Evolutionary conservation across 2,329 filamentous ascomycete species (phyloP).

Genomic region (Colletotrichum tamarilloi): DNA sequence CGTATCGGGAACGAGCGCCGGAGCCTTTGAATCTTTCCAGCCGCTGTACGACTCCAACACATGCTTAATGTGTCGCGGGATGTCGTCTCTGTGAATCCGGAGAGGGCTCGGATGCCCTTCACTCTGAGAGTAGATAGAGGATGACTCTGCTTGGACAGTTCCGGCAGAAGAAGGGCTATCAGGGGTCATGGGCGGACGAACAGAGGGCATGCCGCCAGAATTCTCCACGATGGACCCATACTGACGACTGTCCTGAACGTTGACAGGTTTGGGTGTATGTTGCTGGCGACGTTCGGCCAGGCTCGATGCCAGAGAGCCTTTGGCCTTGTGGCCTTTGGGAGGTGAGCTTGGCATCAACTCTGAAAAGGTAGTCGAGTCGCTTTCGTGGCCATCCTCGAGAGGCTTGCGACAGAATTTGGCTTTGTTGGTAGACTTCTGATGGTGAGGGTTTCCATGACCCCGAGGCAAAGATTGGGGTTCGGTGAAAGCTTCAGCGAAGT

Average conservation of each 20-base stretch:
- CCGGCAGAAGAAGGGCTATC: not conserved
- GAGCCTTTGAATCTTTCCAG: constrained; percentile 18
- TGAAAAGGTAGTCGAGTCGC: constrained; percentile 31
- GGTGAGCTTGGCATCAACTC: constrained; percentile 26
- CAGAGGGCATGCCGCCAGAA: constrained; percentile 26
- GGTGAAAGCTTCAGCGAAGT: not conserved
- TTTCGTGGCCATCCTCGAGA: constrained; percentile 3
- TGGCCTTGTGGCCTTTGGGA: constrained; percentile 1
- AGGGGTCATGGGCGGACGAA: constrained; percentile 39
- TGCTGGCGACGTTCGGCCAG: constrained; percentile 32
- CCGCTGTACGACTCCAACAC: constrained; percentile 33
- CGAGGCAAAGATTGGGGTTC: not conserved
- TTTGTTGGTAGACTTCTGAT: not conserved
- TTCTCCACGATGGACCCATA: constrained; percentile 19
- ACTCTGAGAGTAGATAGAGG: constrained; percentile 35
- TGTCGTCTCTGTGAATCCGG: constrained; percentile 12
- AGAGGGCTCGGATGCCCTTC: constrained; percentile 15
- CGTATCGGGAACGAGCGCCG: not conserved
- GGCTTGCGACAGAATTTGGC: not conserved
- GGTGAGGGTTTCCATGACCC: not conserved
- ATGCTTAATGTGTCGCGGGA: constrained; percentile 23
- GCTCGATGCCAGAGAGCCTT: constrained; percentile 23
- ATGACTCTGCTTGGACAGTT: constrained; percentile 19
- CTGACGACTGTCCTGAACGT: constrained; percentile 25
- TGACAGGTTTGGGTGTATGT: constrained; percentile 9